Evolutionary conservation across 192 early-diverging fungal species (phyloP).

Genomic region (Gamsiella multidivaricata): DNA sequence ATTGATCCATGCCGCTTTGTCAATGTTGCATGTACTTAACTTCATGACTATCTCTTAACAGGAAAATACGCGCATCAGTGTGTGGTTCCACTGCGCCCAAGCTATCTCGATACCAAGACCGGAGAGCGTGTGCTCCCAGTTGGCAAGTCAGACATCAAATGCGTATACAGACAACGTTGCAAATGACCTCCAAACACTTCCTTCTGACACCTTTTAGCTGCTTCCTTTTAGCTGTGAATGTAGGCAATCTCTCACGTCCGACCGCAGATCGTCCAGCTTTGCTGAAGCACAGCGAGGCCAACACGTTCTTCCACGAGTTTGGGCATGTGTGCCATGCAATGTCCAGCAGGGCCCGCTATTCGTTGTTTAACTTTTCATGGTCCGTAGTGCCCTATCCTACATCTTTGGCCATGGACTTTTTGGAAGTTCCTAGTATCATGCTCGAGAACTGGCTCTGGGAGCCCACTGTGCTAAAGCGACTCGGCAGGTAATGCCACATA

Average conservation of each 20-base stretch:
- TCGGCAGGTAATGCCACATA: slow-evolving; percentile 19
- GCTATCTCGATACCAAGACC: slow-evolving; percentile 64
- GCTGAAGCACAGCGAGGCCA: slow-evolving; percentile 78
- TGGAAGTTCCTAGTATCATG: slow-evolving; percentile 93
- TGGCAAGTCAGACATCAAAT: slow-evolving; percentile 5
- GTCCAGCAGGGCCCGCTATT: slow-evolving; percentile 52
- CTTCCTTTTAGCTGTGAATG: slow-evolving; percentile 32
- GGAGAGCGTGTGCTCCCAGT: slow-evolving; percentile 34
- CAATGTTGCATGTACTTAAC: no score
- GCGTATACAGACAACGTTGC: background rate
- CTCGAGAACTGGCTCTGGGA: slow-evolving; percentile 88
- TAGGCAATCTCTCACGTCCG: slow-evolving; percentile 53
- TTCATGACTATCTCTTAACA: background rate
- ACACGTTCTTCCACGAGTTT: slow-evolving; percentile 88
- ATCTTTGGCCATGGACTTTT: slow-evolving; percentile 83
- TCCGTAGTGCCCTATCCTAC: slow-evolving; percentile 82
- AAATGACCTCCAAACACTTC: background rate
- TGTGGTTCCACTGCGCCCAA: slow-evolving; percentile 79
- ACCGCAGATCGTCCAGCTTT: slow-evolving; percentile 75
- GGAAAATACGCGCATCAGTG: slow-evolving; percentile 85
- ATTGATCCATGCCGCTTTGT: background rate
- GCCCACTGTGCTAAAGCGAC: slow-evolving; percentile 59
- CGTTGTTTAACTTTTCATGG: slow-evolving; percentile 79
- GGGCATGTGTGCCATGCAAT: slow-evolving; percentile 67
- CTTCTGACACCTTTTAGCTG: background rate